Conservation (phyloP, 106 monocot genomes). For the Platanthera guangdongensis region DNA sequence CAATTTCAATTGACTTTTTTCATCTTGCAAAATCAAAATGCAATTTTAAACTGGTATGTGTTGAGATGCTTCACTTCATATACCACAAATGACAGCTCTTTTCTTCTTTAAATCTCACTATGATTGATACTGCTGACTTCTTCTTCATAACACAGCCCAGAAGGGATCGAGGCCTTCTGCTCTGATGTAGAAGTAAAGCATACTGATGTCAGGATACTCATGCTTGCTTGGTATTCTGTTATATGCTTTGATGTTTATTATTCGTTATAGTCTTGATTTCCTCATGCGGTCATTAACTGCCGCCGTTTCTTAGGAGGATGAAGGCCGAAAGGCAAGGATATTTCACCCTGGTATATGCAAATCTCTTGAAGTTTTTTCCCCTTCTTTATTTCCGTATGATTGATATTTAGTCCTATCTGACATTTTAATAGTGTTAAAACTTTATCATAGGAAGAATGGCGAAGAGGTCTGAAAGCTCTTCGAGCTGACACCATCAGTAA, state of each 20-base stretch:
- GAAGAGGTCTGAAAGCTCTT: conserved; percentile 62
- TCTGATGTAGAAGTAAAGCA: conserved; percentile 66
- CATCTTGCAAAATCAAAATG: background rate
- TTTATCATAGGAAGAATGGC: conserved; percentile 71
- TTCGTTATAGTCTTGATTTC: background rate
- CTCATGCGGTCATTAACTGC: conserved; percentile 1
- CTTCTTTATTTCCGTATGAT: background rate
- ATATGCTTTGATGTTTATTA: background rate
- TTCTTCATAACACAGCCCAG: conserved; percentile 68
- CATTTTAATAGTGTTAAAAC: background rate
- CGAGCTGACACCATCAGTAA: conserved; percentile 65
- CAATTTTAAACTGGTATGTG: background rate
- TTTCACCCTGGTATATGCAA: conserved; percentile 55
- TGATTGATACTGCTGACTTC: background rate
- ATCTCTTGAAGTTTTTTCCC: background rate
- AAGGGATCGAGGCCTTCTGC: conserved; percentile 87
- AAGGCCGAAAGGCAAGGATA: conserved; percentile 78
- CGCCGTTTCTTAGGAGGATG: conserved; percentile 68
- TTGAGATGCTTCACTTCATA: background rate
- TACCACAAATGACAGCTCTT: background rate
- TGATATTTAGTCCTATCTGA: background rate
- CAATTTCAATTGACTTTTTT: background rate
- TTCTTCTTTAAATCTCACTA: background rate
- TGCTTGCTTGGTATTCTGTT: conserved; percentile 80
- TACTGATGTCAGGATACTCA: conserved; percentile 89